Evolutionary conservation across 768 basidiomycete genomes (phyloP).

Genomic region (Pisolithus tinctorius): DNA sequence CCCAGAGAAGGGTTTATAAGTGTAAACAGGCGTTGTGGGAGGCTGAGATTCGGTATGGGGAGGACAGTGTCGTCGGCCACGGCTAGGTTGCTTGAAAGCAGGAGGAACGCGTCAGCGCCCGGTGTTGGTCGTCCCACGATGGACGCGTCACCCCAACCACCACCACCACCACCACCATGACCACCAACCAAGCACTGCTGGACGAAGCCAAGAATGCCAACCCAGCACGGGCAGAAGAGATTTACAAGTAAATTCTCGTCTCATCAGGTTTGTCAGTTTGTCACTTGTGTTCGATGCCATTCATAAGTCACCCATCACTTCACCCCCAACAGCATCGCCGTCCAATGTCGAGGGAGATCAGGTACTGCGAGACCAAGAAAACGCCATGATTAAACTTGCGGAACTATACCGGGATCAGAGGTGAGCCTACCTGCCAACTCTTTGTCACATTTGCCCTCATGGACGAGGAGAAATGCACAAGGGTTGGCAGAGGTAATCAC

Average conservation of each 20-base stretch:
- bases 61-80: too few relatives aligned
- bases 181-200: too few relatives aligned
- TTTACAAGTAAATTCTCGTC: constrained; percentile 53
- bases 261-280: constrained; percentile 32
- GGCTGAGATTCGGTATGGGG: too few relatives aligned
- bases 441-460: too few relatives aligned
- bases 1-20: too few relatives aligned
- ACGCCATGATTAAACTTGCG: constrained; percentile 78
- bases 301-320: not conserved
- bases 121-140: not conserved
- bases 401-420: constrained; percentile 81
- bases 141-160: constrained; percentile 1
- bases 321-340: constrained; percentile 18
- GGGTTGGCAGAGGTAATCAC: constrained; percentile 85
- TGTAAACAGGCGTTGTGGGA: too few relatives aligned
- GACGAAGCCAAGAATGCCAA: too few relatives aligned
- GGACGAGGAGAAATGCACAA: constrained; percentile 59
- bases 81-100: too few relatives aligned
- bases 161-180: too few relatives aligned
- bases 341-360: constrained; percentile 46
- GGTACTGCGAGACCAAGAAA: constrained; percentile 72
- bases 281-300: not conserved
- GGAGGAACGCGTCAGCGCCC: not conserved
- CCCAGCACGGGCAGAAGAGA: too few relatives aligned
- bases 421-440: too few relatives aligned